phyloP scores from a whole-genome alignment of 495 filamentous ascomycete genomes.

The Paragyromitra xinjiangensis region DNA sequence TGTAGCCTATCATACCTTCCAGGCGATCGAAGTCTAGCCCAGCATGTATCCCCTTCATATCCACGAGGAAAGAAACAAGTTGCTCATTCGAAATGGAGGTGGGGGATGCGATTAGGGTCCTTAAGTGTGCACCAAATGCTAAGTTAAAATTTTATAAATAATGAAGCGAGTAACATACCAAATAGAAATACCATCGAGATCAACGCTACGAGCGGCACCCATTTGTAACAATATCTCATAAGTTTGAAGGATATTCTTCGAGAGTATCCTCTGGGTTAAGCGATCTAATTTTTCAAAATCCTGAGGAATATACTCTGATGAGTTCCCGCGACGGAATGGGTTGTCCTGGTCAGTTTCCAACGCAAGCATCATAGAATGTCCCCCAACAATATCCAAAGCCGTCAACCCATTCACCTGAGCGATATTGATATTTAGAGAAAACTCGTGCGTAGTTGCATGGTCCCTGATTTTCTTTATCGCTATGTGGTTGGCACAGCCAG shows the following conservation, averaged over 20 bases:
- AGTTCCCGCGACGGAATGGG: background rate
- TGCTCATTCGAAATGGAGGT: too few relatives aligned
- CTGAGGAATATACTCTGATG: background rate
- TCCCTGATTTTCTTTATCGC: background rate
- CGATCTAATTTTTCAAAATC: background rate
- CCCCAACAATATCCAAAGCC: background rate
- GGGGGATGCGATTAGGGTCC: background rate
- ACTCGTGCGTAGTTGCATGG: background rate
- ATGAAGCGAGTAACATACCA: background rate
- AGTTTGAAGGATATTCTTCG: background rate
- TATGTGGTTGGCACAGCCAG: background rate
- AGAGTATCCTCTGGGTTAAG: background rate
- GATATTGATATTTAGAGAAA: background rate
- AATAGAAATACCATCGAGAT: background rate
- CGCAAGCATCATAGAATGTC: background rate
- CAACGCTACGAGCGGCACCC: background rate
- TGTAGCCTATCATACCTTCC: background rate
- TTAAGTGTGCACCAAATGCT: background rate
- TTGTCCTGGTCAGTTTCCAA: background rate
- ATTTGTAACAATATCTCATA: background rate
- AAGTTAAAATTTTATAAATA: background rate
- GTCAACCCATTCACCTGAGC: background rate
- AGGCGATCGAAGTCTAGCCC: background rate
- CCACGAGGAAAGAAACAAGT: background rate
- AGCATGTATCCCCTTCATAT: background rate